phyloP scores from a whole-genome alignment of 2,329 filamentous ascomycete species.

The Aspergillus caelatus region DNA sequence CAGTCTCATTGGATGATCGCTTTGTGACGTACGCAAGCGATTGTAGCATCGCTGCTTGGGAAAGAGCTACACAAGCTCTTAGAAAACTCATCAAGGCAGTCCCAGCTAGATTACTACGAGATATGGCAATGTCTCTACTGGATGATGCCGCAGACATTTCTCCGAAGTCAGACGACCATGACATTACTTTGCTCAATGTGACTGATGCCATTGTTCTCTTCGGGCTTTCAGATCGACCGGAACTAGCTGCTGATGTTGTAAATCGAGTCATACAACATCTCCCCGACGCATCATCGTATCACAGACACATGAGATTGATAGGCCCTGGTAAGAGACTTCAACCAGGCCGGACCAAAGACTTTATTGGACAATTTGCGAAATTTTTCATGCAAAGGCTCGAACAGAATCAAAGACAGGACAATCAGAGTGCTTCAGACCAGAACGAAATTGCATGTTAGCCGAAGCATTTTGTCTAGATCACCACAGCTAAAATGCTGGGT shows the following conservation, averaged over 20 bases:
- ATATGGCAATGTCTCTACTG: neutral
- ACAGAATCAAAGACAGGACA: neutral
- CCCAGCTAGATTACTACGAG: neutral
- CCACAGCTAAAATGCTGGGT: slow-evolving; percentile 23
- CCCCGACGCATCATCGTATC: slow-evolving; percentile 21
- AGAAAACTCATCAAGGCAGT: neutral
- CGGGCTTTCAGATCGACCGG: slow-evolving; percentile 16
- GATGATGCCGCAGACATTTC: neutral
- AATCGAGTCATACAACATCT: slow-evolving; percentile 14
- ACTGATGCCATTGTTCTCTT: slow-evolving; percentile 18
- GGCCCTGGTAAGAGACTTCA: slow-evolving; percentile 10
- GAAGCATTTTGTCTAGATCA: slow-evolving; percentile 16
- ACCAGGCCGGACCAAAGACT: slow-evolving; percentile 6
- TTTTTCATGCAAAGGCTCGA: slow-evolving; percentile 10
- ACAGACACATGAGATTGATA: slow-evolving; percentile 14
- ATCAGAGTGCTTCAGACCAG: neutral
- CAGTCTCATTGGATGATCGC: neutral
- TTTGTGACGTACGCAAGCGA: neutral
- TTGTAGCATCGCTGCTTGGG: neutral
- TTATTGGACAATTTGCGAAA: slow-evolving; percentile 10
- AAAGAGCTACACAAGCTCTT: neutral
- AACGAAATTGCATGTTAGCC: neutral
- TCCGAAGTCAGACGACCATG: neutral
- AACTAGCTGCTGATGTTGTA: slow-evolving; percentile 16
- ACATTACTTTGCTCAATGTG: neutral